These are phyloP conservation scores for Schwanniomyces vanrijiae DNA, from an alignment of 805 yeast genomes.

Conservation along the genomic window DNA sequence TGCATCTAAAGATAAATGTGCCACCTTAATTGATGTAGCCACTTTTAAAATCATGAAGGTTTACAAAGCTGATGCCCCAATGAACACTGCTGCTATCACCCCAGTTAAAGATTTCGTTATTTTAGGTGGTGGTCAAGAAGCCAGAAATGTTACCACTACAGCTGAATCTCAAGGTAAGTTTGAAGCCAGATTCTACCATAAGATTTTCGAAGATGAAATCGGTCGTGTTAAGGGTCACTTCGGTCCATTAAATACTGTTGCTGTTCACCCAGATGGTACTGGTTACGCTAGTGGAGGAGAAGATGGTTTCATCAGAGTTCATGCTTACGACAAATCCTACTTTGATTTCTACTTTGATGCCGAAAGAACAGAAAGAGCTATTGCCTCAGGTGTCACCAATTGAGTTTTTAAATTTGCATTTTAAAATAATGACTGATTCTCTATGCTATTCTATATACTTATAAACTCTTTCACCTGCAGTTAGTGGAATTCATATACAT, in stretches of 20 bases:
- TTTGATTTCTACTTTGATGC: slow-evolving; percentile 92
- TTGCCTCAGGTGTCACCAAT: slow-evolving; percentile 28
- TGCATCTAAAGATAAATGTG: slow-evolving; percentile 87
- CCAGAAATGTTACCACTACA: slow-evolving; percentile 97
- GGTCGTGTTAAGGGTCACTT: slow-evolving; percentile 98
- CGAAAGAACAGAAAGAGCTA: slow-evolving; percentile 70
- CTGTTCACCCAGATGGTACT: slow-evolving; percentile 91
- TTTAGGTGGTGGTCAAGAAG: slow-evolving; percentile 99
- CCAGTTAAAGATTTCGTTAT: slow-evolving; percentile 90
- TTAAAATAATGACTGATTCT: not conserved
- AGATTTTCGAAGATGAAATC: slow-evolving; percentile 90
- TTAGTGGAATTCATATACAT: slow-evolving; percentile 1
- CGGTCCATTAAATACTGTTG: slow-evolving; percentile 95
- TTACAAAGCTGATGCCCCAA: slow-evolving; percentile 85
- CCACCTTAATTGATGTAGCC: slow-evolving; percentile 77
- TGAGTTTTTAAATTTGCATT: slow-evolving; percentile 1
- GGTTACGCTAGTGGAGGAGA: slow-evolving; percentile 97
- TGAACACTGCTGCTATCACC: slow-evolving; percentile 93
- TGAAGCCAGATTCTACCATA: slow-evolving; percentile 95
- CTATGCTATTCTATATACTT: not conserved
- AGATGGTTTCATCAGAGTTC: slow-evolving; percentile 95
- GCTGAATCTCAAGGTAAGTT: slow-evolving; percentile 91
- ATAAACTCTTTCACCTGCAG: not conserved
- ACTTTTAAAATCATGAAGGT: slow-evolving; percentile 69
- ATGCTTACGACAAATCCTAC: slow-evolving; percentile 88